Evolutionary conservation across 2,329 filamentous ascomycete genomes (phyloP).

Genomic region (Mycosphaerella sp.): DNA sequence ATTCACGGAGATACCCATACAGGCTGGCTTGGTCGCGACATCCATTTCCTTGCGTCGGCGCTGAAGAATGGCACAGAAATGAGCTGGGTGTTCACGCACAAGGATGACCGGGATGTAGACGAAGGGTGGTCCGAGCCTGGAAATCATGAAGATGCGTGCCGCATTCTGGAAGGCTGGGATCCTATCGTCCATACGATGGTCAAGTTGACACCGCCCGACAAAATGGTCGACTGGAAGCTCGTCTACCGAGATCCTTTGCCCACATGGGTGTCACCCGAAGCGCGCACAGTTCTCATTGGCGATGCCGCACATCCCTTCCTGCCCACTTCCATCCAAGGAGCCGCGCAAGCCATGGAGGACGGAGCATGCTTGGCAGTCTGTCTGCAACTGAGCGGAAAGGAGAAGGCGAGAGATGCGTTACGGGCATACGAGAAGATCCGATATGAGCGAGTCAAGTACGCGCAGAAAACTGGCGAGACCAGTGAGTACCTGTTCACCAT

Average conservation of each 20-base stretch:
- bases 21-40: conserved; percentile 47
- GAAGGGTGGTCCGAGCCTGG: conserved; percentile 41
- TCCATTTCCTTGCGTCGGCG: conserved; percentile 41
- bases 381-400: conserved; percentile 40
- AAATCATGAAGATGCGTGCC: conserved; percentile 36
- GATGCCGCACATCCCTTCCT: conserved; percentile 52
- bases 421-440: conserved; percentile 25
- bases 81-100: conserved; percentile 50
- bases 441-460: conserved; percentile 23
- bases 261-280: conserved; percentile 48
- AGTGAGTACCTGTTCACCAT: conserved; percentile 8
- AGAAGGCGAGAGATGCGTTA: conserved; percentile 30
- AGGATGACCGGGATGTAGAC: conserved; percentile 42
- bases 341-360: conserved; percentile 51
- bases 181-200: conserved; percentile 44
- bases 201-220: conserved; percentile 34
- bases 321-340: conserved; percentile 49
- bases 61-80: conserved; percentile 50
- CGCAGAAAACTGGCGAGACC: conserved; percentile 15
- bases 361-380: conserved; percentile 43
- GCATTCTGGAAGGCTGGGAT: conserved; percentile 41
- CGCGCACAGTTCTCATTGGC: conserved; percentile 47
- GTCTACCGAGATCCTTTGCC: conserved; percentile 51
- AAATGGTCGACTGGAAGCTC: conserved; percentile 49
- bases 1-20: conserved; percentile 15